Conservation (phyloP, 306 rosid genomes). For the Macrotyloma uniflorum region DNA sequence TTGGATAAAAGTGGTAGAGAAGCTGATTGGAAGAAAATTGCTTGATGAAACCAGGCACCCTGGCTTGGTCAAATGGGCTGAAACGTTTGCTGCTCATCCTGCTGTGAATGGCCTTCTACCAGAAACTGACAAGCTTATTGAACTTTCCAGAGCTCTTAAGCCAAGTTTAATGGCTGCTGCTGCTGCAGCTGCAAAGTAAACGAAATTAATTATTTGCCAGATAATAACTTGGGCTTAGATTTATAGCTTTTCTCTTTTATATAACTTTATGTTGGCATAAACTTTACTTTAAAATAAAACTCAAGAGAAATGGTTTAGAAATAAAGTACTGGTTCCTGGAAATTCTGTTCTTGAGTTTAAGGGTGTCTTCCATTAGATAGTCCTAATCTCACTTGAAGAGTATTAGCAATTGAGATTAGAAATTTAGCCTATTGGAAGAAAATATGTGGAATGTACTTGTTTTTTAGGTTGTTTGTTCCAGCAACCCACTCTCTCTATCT, state of each 20-base stretch:
- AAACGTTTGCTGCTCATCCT: constrained; percentile 42
- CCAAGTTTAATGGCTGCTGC: neutral
- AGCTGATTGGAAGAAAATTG: constrained; percentile 37
- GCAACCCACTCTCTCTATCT: no score
- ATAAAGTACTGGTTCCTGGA: neutral
- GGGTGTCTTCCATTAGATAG: neutral
- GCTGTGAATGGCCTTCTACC: constrained; percentile 58
- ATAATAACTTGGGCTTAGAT: no score
- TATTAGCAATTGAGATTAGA: neutral
- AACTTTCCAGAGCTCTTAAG: constrained; percentile 19
- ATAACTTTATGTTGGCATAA: neutral
- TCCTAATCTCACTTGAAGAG: neutral
- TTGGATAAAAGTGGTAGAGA: constrained; percentile 48
- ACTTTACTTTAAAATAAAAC: no score
- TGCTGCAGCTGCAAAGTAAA: constrained; percentile 1
- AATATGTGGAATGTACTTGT: neutral
- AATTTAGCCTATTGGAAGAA: neutral
- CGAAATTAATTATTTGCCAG: neutral
- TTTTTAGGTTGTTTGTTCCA: no score
- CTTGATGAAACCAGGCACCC: constrained; percentile 47
- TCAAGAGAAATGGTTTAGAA: no score
- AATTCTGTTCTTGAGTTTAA: neutral
- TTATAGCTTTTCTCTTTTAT: no score
- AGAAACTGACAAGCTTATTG: constrained; percentile 49
- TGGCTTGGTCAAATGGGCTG: constrained; percentile 52